phyloP scores from a whole-genome alignment of 345 rosid species.

The Syzygium aqueum region DNA sequence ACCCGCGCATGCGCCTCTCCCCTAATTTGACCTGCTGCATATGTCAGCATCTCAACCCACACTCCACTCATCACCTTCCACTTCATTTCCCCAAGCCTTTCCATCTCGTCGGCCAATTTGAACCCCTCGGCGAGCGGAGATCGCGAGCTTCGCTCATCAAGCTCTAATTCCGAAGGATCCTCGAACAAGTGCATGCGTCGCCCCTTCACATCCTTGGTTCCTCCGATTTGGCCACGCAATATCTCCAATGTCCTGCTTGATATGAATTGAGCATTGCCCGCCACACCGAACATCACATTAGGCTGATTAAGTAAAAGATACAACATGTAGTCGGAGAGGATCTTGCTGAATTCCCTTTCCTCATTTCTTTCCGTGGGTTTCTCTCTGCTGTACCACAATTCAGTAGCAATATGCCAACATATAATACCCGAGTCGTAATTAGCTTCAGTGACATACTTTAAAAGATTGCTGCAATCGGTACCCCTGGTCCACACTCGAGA shows the following conservation, averaged over 20 bases:
- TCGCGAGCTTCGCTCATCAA: not conserved
- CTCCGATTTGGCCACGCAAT: rapidly evolving
- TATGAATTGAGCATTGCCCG: not conserved
- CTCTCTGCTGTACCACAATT: not conserved
- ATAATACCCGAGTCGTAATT: not conserved
- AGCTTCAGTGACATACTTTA: not conserved
- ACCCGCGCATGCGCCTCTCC: not conserved
- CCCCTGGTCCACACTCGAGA: rapidly evolving
- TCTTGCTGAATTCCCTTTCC: not conserved
- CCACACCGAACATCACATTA: not conserved
- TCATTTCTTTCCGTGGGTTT: not conserved
- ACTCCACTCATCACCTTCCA: not conserved
- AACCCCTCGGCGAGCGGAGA: rapidly evolving
- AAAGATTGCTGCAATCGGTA: rapidly evolving
- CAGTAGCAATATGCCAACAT: not conserved
- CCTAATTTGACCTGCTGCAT: not conserved
- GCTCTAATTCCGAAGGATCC: too few species aligned
- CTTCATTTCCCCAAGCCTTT: not conserved
- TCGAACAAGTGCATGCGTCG: not conserved
- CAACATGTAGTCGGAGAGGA: not conserved
- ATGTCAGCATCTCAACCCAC: not conserved
- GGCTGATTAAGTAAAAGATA: not conserved
- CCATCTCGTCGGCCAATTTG: not conserved
- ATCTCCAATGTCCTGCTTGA: not conserved
- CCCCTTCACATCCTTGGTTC: not conserved